phyloP scores from a whole-genome alignment of 176 grass and related monocot genomes.

The Oryza brachyantha region DNA sequence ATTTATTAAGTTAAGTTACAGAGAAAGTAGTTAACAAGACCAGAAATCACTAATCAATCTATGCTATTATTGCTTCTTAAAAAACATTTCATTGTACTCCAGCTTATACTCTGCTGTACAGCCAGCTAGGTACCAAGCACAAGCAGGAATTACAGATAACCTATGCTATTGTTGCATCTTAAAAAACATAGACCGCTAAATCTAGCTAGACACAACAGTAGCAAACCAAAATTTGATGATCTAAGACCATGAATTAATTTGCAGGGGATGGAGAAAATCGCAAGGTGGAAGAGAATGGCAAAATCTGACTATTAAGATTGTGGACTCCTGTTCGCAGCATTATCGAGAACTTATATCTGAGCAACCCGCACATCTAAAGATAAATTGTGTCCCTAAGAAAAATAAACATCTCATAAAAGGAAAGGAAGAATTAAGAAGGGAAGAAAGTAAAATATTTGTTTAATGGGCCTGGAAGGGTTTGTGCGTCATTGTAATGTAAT shows the following conservation, averaged over 20 bases:
- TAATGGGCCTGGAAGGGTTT: no score
- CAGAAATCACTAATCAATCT: no score
- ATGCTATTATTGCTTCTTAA: not conserved
- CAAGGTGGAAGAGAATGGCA: constrained; percentile 31
- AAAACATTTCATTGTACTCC: not conserved
- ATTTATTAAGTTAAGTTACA: no score
- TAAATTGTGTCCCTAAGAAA: not conserved
- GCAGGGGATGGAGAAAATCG: constrained; percentile 44
- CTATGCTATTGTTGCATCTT: no score
- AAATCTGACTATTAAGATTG: not conserved
- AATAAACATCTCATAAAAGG: no score
- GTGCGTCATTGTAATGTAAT: no score
- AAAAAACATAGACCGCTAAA: no score
- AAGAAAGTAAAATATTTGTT: no score
- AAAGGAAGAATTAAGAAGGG: no score
- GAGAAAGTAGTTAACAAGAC: no score
- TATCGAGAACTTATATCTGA: not conserved
- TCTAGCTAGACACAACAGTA: not conserved
- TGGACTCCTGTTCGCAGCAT: not conserved
- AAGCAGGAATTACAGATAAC: no score
- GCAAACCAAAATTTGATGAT: not conserved
- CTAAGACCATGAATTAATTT: not conserved
- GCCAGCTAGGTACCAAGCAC: no score
- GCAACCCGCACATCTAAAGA: not conserved
- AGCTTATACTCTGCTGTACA: not conserved